Evolutionary conservation across 2,329 filamentous ascomycete species (phyloP), one percentile per base, ranked within the genome.

Genomic region (Apiospora malaysiana): DNA sequence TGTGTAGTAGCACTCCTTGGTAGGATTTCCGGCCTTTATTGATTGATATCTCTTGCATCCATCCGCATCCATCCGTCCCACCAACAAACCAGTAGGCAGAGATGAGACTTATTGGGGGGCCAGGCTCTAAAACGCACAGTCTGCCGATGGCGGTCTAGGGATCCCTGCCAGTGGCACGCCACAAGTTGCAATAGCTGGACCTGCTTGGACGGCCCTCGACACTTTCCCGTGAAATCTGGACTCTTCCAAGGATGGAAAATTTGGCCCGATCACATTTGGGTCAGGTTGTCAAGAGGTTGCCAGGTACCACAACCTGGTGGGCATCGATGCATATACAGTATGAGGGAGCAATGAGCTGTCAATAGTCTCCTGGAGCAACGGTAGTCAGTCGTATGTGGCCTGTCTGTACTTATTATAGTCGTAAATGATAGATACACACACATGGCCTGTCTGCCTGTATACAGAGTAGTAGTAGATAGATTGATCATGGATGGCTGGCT

Each of bases 61-160:
- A n/a, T n/a, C n/a, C n/a, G 32, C 27, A 37, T 63, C 56, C 56
- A 63, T 63, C 56, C 56, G 56, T 63, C 56, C 56, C 56, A 40
- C 32, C 56, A 63, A 63, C 56, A 40, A 63, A 63, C 56, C 56
- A 63, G 56, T 63, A 32, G 56, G 40, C 56, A 63, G 56, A 63
- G 56, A 63, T 23, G 56, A 63, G 56, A 40, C 56, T 63, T 63
- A 63, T 40, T 63, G 40, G 56, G 40, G 56, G 56, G 9, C 56
- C 56, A 63, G 56, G 56, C 56, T 63, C 56, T 63, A 63, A 40
- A 63, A 63, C 56, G 56, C 56, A 63, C 56, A 63, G 56, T 63
- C 56, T 63, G 56, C 56, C 56, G 56, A 63, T 63, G 56, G 56
- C 56, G 56, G 56, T 63, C 56, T 63, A 40, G 56, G 32, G 16